phyloP scores from a whole-genome alignment of 345 rosid species.

The Hibiscus trionum region DNA sequence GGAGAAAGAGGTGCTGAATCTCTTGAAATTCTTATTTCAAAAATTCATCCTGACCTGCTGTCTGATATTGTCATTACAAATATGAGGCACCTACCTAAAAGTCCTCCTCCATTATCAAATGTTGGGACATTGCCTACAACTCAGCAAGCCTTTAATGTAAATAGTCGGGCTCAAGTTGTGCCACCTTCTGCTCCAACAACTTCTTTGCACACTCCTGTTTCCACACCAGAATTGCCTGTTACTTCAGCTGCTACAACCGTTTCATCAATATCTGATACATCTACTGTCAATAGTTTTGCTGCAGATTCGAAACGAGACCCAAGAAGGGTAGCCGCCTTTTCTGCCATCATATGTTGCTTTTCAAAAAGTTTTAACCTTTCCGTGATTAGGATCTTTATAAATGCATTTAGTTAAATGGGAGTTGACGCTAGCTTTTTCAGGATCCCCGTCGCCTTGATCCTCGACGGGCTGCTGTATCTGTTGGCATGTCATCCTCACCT shows the following conservation, averaged over 20 bases:
- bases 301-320: constrained; percentile 88
- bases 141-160: constrained; percentile 32
- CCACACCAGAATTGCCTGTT: constrained; percentile 28
- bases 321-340: constrained; percentile 63
- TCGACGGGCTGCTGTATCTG: constrained; percentile 45
- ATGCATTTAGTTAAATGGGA: constrained; percentile 13
- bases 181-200: constrained; percentile 31
- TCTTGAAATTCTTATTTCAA: constrained; percentile 80
- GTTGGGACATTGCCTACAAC: constrained; percentile 30
- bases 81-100: constrained; percentile 88
- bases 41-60: constrained; percentile 83
- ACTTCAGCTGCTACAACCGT: constrained; percentile 32
- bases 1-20: constrained; percentile 99
- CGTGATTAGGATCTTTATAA: neutral
- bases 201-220: constrained; percentile 23
- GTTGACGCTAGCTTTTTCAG: constrained; percentile 40
- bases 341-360: constrained; percentile 10
- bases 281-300: constrained; percentile 26
- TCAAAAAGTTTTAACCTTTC: neutral
- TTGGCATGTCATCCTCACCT: constrained; percentile 36
- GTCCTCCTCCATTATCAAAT: constrained; percentile 38
- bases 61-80: constrained; percentile 94
- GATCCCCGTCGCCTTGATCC: constrained; percentile 99
- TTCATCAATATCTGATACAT: constrained; percentile 37
- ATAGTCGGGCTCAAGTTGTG: constrained; percentile 38